These are phyloP conservation scores for Zygosaccharomyces pseudorouxii DNA, from an alignment of 805 yeast genomes.

Conservation along the genomic window DNA sequence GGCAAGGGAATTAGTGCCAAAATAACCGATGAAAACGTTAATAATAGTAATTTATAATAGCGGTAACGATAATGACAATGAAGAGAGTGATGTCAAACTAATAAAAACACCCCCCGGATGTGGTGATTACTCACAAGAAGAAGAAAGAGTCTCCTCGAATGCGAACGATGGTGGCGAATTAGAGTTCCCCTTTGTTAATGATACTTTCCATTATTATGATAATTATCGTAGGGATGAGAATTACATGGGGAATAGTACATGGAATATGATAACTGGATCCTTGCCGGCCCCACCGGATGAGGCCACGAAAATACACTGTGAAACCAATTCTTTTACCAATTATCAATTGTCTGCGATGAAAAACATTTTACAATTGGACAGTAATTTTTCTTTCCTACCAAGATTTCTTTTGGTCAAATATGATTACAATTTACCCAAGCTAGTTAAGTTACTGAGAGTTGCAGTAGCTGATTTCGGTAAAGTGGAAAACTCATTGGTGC, in stretches of 20 bases:
- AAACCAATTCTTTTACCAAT: slow-evolving; percentile 7
- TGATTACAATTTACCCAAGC: slow-evolving; percentile 11
- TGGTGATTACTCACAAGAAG: background rate
- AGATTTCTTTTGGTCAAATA: slow-evolving; percentile 19
- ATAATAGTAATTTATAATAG: background rate
- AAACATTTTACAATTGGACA: slow-evolving; percentile 19
- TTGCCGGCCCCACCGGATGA: background rate
- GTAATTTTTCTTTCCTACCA: slow-evolving; percentile 17
- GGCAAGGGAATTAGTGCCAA: background rate
- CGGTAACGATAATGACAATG: background rate
- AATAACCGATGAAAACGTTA: background rate
- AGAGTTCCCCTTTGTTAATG: slow-evolving; percentile 26
- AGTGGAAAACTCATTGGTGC: slow-evolving; percentile 23
- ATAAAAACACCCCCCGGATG: background rate
- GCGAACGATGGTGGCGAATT: slow-evolving; percentile 10
- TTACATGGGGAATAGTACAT: slow-evolving; percentile 27
- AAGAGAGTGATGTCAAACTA: slow-evolving; percentile 1
- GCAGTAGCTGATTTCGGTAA: slow-evolving; percentile 17
- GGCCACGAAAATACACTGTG: background rate
- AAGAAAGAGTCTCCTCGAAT: background rate
- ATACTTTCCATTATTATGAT: slow-evolving; percentile 24
- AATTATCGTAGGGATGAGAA: slow-evolving; percentile 17
- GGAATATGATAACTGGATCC: slow-evolving; percentile 19
- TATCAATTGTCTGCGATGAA: slow-evolving; percentile 11
- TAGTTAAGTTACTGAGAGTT: slow-evolving; percentile 9